phyloP scores from a whole-genome alignment of 1,284 basidiomycete species.

The Trichosporon faecale region DNA sequence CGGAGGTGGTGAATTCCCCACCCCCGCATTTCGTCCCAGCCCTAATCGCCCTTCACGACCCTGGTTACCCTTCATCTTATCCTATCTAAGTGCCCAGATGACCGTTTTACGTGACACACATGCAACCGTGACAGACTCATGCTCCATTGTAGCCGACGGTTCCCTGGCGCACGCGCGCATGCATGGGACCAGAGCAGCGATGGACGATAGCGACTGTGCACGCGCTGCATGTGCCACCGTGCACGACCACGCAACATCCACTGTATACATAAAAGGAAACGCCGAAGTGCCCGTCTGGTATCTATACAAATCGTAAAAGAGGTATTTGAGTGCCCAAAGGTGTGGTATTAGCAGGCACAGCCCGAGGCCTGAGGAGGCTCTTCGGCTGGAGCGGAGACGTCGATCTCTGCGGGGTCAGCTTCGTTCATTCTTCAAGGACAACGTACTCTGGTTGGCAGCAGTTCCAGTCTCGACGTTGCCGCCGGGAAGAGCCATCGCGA shows the following conservation, averaged over 20 bases:
- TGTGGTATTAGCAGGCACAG: slow-evolving; percentile 43
- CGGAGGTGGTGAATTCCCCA: background rate
- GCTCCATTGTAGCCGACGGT: background rate
- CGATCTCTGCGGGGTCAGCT: slow-evolving; percentile 45
- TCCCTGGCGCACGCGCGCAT: background rate
- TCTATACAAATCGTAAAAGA: slow-evolving; percentile 8
- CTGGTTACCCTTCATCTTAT: slow-evolving; percentile 11
- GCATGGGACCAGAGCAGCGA: background rate
- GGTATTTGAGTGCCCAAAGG: slow-evolving; percentile 6
- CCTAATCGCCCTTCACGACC: slow-evolving; percentile 6
- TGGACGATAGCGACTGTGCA: background rate
- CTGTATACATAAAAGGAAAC: slow-evolving; percentile 10
- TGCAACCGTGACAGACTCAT: background rate
- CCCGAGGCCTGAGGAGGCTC: slow-evolving; percentile 47
- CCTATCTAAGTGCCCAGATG: slow-evolving; percentile 9
- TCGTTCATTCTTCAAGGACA: background rate
- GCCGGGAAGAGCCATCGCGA: slow-evolving; percentile 94
- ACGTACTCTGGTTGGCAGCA: slow-evolving; percentile 58
- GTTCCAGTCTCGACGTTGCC: slow-evolving; percentile 72
- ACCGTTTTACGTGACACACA: background rate
- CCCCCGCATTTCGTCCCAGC: slow-evolving; percentile 1
- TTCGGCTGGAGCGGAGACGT: slow-evolving; percentile 45
- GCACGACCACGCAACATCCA: background rate
- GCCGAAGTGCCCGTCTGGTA: slow-evolving; percentile 8
- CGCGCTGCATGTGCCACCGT: background rate